Evolutionary conservation across 345 rosid species (phyloP).

Genomic region (Aurinia saxatilis): DNA sequence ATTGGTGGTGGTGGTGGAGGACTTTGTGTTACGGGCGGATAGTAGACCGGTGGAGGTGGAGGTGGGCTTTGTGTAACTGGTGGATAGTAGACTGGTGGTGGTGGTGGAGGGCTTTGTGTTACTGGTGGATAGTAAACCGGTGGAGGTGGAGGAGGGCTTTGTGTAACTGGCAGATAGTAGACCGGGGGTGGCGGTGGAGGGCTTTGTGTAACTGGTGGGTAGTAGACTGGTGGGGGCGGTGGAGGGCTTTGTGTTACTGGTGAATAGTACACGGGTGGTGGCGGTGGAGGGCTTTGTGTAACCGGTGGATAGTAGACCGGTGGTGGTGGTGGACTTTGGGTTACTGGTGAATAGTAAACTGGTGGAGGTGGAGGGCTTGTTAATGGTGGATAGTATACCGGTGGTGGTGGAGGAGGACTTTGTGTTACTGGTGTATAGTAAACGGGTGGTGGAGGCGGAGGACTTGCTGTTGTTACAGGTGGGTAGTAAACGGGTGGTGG

Average conservation of each 20-base stretch:
- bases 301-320: slow-evolving; percentile 9
- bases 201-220: neutral
- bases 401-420: slow-evolving; percentile 25
- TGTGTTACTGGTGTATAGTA: neutral
- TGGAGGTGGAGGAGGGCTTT: slow-evolving; percentile 24
- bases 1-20: slow-evolving; percentile 18
- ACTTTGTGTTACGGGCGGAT: neutral
- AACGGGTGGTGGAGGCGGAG: slow-evolving; percentile 7
- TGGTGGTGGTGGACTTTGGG: slow-evolving; percentile 3
- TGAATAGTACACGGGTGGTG: neutral
- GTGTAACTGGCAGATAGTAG: neutral
- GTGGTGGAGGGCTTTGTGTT: slow-evolving; percentile 16
- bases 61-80: slow-evolving; percentile 10
- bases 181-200: slow-evolving; percentile 24
- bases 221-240: slow-evolving; percentile 23
- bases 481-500: slow-evolving; percentile 20
- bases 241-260: slow-evolving; percentile 6
- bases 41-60: slow-evolving; percentile 16
- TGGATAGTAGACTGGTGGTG: neutral
- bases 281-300: slow-evolving; percentile 6
- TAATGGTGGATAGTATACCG: slow-evolving; percentile 2
- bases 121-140: neutral
- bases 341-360: neutral
- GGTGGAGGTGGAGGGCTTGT: slow-evolving; percentile 12
- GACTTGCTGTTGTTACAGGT: neutral